These are phyloP conservation scores for Rhodotorula sp. DNA, from an alignment of 1,284 basidiomycete species.

Conservation along the genomic window DNA sequence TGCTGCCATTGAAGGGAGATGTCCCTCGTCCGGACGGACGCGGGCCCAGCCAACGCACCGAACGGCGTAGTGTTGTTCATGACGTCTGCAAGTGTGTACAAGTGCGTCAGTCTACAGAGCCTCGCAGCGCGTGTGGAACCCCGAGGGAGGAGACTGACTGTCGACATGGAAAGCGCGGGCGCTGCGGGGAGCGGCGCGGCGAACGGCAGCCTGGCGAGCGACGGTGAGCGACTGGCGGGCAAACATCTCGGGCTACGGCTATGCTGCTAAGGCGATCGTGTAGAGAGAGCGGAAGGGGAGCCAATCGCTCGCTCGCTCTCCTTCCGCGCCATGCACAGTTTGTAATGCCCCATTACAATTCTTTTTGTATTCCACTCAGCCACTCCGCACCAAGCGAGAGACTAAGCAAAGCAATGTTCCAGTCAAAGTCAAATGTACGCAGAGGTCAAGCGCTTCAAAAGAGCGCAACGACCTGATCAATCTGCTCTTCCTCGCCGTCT, in stretches of 20 bases:
- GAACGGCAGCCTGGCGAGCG: conserved; percentile 15
- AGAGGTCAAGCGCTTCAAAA: conserved; percentile 8
- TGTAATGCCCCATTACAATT: too few species aligned
- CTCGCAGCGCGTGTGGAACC: neutral
- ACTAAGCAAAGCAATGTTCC: too few species aligned
- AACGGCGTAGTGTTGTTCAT: conserved; percentile 36
- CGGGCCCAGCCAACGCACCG: conserved; percentile 3
- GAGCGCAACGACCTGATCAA: conserved; percentile 18
- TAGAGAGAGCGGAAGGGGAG: neutral
- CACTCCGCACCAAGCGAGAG: too few species aligned
- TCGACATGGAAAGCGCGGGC: conserved; percentile 33
- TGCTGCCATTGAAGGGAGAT: too few species aligned
- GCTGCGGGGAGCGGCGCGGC: conserved; percentile 9
- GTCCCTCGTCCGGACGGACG: neutral
- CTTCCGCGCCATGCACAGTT: too few species aligned
- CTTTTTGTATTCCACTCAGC: too few species aligned
- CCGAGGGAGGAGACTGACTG: conserved; percentile 14
- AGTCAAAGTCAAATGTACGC: neutral
- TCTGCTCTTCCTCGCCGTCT: neutral
- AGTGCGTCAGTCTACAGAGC: neutral
- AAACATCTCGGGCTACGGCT: conserved; percentile 6
- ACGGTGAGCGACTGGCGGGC: conserved; percentile 25
- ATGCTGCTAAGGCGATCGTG: too few species aligned
- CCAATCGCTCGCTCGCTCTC: neutral
- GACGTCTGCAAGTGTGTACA: conserved; percentile 16